phyloP scores from a whole-genome alignment of 306 rosid species.

The Ochetophila trinervis region DNA sequence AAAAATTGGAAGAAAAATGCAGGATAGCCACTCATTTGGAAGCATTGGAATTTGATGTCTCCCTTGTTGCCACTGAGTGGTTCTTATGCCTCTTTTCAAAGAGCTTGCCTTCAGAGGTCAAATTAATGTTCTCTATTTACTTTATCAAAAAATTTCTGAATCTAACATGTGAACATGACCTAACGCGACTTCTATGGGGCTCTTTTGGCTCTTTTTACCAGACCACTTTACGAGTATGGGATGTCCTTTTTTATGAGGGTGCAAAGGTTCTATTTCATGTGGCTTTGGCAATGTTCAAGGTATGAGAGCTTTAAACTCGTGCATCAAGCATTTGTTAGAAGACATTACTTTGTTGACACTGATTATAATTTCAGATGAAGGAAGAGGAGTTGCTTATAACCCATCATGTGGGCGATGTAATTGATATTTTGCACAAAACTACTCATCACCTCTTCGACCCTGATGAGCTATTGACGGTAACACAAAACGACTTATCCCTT shows the following conservation, averaged over 20 bases:
- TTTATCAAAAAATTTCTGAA: constrained; percentile 8
- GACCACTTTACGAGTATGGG: constrained; percentile 98
- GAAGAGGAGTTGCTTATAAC: constrained; percentile 75
- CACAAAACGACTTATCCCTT: background rate
- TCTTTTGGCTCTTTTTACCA: constrained; percentile 19
- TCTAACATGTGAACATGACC: constrained; percentile 16
- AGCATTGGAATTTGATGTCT: constrained; percentile 84
- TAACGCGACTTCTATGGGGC: constrained; percentile 23
- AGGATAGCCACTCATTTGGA: constrained; percentile 87
- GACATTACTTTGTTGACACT: constrained; percentile 23
- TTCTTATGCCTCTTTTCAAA: constrained; percentile 92
- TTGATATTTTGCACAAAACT: constrained; percentile 71
- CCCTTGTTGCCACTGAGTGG: constrained; percentile 99
- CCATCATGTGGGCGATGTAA: constrained; percentile 91
- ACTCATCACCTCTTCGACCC: constrained; percentile 96
- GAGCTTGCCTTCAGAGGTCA: constrained; percentile 95
- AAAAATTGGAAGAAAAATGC: constrained; percentile 41
- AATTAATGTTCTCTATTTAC: constrained; percentile 10
- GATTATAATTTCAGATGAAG: constrained; percentile 69
- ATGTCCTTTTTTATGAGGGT: constrained; percentile 91
- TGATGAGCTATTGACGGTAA: constrained; percentile 84
- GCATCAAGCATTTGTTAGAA: constrained; percentile 4
- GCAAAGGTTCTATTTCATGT: constrained; percentile 89
- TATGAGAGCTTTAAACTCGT: constrained; percentile 21
- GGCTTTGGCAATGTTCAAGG: constrained; percentile 96